Percentiles rank a stretch among this genome's conserved stretches.
phyloP scores from a whole-genome alignment of 306 rosid genomes.

The Sicyos edulis region DNA sequence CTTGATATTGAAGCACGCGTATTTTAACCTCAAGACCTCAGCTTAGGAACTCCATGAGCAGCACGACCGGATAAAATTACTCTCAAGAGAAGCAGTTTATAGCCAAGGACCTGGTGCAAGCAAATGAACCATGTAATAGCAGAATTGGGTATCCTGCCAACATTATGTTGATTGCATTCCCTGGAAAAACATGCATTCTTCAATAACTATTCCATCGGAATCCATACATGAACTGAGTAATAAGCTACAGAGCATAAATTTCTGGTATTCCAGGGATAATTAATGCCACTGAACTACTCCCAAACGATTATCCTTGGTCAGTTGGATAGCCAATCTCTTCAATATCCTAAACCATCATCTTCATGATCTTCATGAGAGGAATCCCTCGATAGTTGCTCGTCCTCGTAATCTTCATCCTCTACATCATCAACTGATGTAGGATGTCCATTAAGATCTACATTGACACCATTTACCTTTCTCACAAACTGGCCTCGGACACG shows the following conservation, averaged over 20 bases:
- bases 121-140: constrained; percentile 4
- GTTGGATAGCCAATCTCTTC: not conserved
- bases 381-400: constrained; percentile 22
- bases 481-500: constrained; percentile 92
- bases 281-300: not conserved
- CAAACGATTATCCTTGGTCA: constrained; percentile 15
- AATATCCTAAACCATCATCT: constrained; percentile 19
- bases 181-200: not conserved
- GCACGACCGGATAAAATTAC: constrained; percentile 3
- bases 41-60: constrained; percentile 18
- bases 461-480: constrained; percentile 63
- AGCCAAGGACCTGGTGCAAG: constrained; percentile 16
- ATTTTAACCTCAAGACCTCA: constrained; percentile 8
- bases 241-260: constrained; percentile 9
- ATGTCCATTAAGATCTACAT: constrained; percentile 82
- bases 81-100: not conserved
- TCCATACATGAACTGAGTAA: constrained; percentile 16
- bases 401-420: constrained; percentile 54
- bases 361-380: constrained; percentile 8
- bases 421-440: constrained; percentile 61
- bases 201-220: constrained; percentile 4
- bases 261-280: not conserved
- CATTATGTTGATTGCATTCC: not conserved
- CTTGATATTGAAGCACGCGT: not conserved
- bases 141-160: constrained; percentile 5